phyloP scores from a whole-genome alignment of 345 rosid genomes.

The Clarkia xantiana region DNA sequence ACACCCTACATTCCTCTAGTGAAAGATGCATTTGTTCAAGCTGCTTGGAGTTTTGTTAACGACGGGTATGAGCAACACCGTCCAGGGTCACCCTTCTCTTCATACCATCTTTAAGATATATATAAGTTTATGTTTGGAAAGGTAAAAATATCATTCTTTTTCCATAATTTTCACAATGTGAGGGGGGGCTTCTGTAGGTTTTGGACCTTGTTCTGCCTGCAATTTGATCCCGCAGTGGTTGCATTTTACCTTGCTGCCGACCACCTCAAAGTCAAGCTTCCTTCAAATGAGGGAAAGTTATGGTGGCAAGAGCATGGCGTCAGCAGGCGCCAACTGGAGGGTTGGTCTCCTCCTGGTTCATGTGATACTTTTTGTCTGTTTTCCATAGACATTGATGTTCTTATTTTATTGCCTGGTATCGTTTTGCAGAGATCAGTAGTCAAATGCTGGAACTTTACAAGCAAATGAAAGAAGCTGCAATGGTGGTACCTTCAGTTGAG shows the following conservation, averaged over 20 bases:
- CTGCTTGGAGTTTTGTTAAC: conserved; percentile 77
- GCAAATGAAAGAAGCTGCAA: conserved; percentile 33
- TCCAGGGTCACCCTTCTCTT: too few species aligned
- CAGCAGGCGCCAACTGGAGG: conserved; percentile 57
- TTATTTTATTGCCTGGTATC: too few species aligned
- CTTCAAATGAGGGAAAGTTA: conserved; percentile 61
- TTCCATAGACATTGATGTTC: too few species aligned
- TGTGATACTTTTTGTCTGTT: neutral
- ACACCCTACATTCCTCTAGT: conserved; percentile 77
- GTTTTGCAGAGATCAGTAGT: conserved; percentile 49
- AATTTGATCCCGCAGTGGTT: conserved; percentile 88
- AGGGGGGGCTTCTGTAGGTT: conserved; percentile 53
- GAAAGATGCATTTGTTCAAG: conserved; percentile 62
- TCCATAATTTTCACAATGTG: conserved; percentile 28
- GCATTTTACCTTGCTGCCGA: conserved; percentile 79
- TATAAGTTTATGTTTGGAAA: conserved; percentile 11
- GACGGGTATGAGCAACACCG: conserved; percentile 52
- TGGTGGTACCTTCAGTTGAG: conserved; percentile 22
- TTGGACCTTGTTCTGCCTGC: conserved; percentile 85
- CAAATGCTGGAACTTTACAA: conserved; percentile 67
- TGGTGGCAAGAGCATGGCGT: conserved; percentile 76
- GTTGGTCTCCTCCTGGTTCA: conserved; percentile 23
- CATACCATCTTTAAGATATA: conserved; percentile 2
- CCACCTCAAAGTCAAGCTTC: conserved; percentile 57
- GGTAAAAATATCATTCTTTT: conserved; percentile 25